Evolutionary conservation across 768 basidiomycete species (phyloP).

Genomic region (Clathrus columnatus): DNA sequence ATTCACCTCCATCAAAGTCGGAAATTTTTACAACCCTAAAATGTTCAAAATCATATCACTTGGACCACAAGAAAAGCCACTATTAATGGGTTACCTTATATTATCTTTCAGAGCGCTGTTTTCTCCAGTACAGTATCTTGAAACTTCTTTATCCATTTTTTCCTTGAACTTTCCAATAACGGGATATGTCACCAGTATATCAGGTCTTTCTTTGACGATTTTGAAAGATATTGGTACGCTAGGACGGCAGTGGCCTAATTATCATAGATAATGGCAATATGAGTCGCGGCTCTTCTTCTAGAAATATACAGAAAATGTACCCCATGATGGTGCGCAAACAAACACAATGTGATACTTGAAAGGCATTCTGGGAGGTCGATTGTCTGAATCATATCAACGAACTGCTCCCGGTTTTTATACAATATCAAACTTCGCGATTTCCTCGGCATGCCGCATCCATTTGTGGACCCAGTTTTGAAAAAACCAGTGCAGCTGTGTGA

Average conservation of each 20-base stretch:
- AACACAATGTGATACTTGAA: not conserved
- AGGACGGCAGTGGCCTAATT: conserved; percentile 1
- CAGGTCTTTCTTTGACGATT: not conserved
- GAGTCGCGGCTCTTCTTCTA: not conserved
- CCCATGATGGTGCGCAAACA: not conserved
- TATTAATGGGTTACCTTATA: not conserved
- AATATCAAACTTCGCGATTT: too few species aligned
- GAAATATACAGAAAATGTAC: not conserved
- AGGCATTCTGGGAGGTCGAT: not conserved
- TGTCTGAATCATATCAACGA: too few species aligned
- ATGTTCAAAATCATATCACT: not conserved
- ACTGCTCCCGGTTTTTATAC: too few species aligned
- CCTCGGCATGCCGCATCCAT: too few species aligned
- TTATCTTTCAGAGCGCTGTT: not conserved
- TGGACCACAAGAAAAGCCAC: not conserved
- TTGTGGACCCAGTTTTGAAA: too few species aligned
- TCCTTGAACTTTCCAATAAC: not conserved
- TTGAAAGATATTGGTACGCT: not conserved
- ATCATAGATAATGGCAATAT: not conserved
- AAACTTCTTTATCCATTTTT: not conserved
- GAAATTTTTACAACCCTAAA: not conserved
- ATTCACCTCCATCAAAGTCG: not conserved
- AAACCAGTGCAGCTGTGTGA: too few species aligned
- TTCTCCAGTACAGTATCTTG: not conserved
- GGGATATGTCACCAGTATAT: not conserved